These are phyloP conservation scores for Pugionium dolabratum DNA, from an alignment of 345 rosid genomes.

Conservation along the genomic window DNA sequence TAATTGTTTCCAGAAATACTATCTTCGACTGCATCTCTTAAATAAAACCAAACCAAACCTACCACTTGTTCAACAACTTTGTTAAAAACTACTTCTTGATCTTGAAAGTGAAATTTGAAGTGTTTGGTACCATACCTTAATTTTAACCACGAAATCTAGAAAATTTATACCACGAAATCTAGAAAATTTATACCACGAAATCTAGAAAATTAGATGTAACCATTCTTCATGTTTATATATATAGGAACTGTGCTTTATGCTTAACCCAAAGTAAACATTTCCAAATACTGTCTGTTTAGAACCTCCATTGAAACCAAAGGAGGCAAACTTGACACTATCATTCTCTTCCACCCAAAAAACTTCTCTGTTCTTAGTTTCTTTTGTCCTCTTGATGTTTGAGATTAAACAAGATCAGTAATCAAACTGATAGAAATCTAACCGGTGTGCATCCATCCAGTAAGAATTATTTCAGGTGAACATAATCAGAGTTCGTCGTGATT, in stretches of 20 bases:
- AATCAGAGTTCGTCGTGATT: constrained; percentile 74
- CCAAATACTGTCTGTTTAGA: not conserved
- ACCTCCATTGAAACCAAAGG: not conserved
- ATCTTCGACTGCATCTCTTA: not conserved
- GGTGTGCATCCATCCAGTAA: constrained; percentile 8
- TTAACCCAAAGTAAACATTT: constrained; percentile 27
- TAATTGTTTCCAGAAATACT: no score
- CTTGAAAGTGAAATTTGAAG: constrained; percentile 1
- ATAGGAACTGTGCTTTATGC: constrained; percentile 3
- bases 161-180: not conserved
- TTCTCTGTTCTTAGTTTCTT: constrained; percentile 9
- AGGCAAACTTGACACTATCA: constrained; percentile 13
- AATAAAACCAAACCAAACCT: not conserved
- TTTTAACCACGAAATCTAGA: not conserved
- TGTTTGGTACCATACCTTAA: not conserved
- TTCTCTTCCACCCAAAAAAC: constrained; percentile 36
- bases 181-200: not conserved
- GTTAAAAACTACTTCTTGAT: not conserved
- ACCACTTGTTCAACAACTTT: constrained; percentile 8
- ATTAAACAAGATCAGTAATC: constrained; percentile 20
- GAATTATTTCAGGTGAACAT: constrained; percentile 25
- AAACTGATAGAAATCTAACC: constrained; percentile 26
- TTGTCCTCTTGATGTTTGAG: constrained; percentile 7
- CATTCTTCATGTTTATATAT: constrained; percentile 7
- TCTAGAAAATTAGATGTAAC: not conserved